Conservation (phyloP, 2,329 filamentous ascomycete genomes). For the Colletotrichum acutatum region DNA sequence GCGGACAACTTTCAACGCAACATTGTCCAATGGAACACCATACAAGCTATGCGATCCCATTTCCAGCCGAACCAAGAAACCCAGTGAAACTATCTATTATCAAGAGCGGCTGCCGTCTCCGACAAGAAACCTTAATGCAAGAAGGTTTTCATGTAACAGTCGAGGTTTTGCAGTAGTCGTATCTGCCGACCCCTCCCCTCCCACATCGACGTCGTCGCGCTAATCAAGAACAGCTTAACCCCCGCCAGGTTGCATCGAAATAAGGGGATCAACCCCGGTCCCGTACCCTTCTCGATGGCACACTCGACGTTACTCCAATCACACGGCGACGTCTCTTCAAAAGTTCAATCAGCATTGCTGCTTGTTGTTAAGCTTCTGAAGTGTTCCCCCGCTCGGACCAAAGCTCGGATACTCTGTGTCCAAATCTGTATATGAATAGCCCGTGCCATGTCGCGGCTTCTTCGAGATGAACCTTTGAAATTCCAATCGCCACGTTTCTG, state of each 20-base stretch:
- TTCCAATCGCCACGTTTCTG: background rate
- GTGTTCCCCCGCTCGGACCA: background rate
- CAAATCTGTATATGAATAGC: conserved; percentile 16
- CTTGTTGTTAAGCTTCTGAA: background rate
- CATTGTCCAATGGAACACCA: conserved; percentile 1
- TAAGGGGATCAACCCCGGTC: background rate
- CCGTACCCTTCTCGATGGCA: background rate
- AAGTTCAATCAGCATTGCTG: background rate
- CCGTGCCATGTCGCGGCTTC: background rate
- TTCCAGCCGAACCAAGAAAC: background rate
- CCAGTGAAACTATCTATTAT: background rate
- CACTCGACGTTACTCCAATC: background rate
- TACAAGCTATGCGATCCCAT: background rate
- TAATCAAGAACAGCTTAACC: conserved; percentile 10
- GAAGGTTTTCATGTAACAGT: conserved; percentile 28
- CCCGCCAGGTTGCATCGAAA: conserved; percentile 16
- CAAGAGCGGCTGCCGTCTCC: background rate
- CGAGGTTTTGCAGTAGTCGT: conserved; percentile 23
- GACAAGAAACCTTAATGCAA: conserved; percentile 1
- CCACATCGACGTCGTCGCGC: background rate
- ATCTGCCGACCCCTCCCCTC: conserved; percentile 14
- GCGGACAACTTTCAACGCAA: background rate
- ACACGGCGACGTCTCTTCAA: conserved; percentile 1
- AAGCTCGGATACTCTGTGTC: conserved; percentile 1
- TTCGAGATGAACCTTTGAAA: background rate